Percentiles rank a stretch among this genome's conserved stretches.
These are phyloP conservation scores for Ophiostoma quercus DNA, from an alignment of 2,329 filamentous ascomycete species.

Conservation along the genomic window DNA sequence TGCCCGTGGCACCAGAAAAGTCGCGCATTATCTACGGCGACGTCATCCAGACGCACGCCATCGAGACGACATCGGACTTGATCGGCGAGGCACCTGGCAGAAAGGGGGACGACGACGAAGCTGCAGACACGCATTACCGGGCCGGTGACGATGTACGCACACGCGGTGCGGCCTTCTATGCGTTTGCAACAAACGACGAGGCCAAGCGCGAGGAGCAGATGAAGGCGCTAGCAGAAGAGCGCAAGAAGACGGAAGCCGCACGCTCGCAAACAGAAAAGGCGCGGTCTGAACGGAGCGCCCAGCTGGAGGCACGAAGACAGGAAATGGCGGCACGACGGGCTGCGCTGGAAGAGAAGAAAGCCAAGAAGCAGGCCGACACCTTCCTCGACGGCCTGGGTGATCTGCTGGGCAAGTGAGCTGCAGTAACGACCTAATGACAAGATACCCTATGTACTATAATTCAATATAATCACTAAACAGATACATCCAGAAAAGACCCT, in stretches of 20 bases:
- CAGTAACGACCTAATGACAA: constrained; percentile 12
- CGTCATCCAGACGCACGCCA: constrained; percentile 75
- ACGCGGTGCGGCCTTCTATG: constrained; percentile 87
- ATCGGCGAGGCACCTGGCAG: constrained; percentile 56
- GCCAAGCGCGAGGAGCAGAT: constrained; percentile 65
- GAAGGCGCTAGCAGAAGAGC: constrained; percentile 62
- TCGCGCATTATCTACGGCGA: constrained; percentile 75
- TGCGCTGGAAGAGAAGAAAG: constrained; percentile 48
- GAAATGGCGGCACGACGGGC: constrained; percentile 60
- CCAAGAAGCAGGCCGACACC: constrained; percentile 36
- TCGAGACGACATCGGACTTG: constrained; percentile 63
- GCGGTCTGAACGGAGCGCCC: constrained; percentile 53
- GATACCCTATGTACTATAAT: not conserved
- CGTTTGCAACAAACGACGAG: constrained; percentile 76
- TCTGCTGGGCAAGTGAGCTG: constrained; percentile 12
- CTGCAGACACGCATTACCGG: constrained; percentile 69
- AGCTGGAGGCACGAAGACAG: constrained; percentile 55
- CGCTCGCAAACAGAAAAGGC: constrained; percentile 62
- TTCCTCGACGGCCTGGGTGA: constrained; percentile 36
- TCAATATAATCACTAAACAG: not conserved
- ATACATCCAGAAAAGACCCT: not conserved
- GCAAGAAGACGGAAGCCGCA: constrained; percentile 61
- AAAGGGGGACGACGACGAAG: constrained; percentile 33
- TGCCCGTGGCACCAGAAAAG: constrained; percentile 55
- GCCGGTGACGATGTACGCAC: constrained; percentile 75